Percentiles rank a stretch among this genome's conserved stretches.
Conservation (phyloP, 2,329 filamentous ascomycete species). For the Apiospora kogelbergensis region DNA sequence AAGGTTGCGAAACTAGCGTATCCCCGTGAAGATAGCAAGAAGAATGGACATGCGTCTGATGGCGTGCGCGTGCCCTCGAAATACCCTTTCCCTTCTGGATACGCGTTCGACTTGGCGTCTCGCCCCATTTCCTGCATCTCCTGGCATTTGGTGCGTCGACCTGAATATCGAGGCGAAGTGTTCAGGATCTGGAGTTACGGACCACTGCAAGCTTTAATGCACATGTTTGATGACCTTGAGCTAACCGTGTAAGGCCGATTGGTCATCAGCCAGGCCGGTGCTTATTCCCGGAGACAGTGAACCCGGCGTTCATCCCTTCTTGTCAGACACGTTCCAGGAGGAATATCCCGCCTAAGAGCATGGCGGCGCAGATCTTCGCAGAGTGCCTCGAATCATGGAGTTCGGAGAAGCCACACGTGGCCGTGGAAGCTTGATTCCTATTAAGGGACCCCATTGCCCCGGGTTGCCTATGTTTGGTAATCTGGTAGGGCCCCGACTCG, state of each 20-base stretch:
- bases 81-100: not conserved
- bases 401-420: not conserved
- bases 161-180: not conserved
- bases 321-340: not conserved
- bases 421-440: not conserved
- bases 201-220: not conserved
- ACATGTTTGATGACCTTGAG: too few species aligned
- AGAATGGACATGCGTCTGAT: not conserved
- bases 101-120: not conserved
- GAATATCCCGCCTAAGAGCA: not conserved
- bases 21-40: not conserved
- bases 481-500: not conserved
- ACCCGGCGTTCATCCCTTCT: not conserved
- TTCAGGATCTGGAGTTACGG: not conserved
- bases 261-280: not conserved
- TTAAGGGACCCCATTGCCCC: not conserved
- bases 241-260: not conserved
- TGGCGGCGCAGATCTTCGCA: not conserved
- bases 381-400: not conserved
- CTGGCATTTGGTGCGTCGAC: not conserved
- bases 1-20: not conserved
- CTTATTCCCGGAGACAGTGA: not conserved
- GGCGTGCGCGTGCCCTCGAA: not conserved
- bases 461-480: not conserved
- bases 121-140: not conserved